These are phyloP conservation scores for Exophiala aquamarina DNA, from an alignment of 2,329 filamentous ascomycete species.

Conservation along the genomic window DNA sequence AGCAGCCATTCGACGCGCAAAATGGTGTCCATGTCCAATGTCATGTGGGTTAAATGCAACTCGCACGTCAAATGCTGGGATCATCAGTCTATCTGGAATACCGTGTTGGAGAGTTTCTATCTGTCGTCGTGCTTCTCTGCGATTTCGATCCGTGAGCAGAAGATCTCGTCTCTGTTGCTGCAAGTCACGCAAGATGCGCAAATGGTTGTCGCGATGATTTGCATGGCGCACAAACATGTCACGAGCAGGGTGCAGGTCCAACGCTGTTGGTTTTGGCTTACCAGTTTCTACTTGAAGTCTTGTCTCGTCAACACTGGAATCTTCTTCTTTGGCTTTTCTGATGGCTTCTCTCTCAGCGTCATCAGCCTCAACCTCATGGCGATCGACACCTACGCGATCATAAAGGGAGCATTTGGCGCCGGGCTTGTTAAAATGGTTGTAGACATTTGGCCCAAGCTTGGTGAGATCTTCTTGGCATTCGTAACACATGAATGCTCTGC, in stretches of 20 bases:
- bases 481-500: slow-evolving; percentile 55
- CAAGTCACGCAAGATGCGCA: no score
- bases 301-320: slow-evolving; percentile 27
- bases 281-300: slow-evolving; percentile 23
- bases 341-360: slow-evolving; percentile 33
- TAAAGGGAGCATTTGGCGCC: slow-evolving; percentile 63
- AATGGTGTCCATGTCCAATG: no score
- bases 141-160: no score
- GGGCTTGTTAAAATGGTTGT: slow-evolving; percentile 62
- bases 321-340: slow-evolving; percentile 28
- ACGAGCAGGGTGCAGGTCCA: neutral
- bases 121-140: no score
- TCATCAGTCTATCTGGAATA: no score
- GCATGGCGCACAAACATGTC: neutral
- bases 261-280: neutral
- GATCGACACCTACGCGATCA: slow-evolving; percentile 49
- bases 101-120: no score
- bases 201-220: no score
- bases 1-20: no score
- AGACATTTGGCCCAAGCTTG: slow-evolving; percentile 46
- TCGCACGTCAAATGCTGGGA: no score
- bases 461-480: slow-evolving; percentile 63
- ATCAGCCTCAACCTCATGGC: slow-evolving; percentile 31
- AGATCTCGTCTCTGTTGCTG: no score
- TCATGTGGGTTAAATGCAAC: no score